These are phyloP conservation scores for Cystobasidium sp. DNA, from an alignment of 1,284 basidiomycete species.

Conservation along the genomic window DNA sequence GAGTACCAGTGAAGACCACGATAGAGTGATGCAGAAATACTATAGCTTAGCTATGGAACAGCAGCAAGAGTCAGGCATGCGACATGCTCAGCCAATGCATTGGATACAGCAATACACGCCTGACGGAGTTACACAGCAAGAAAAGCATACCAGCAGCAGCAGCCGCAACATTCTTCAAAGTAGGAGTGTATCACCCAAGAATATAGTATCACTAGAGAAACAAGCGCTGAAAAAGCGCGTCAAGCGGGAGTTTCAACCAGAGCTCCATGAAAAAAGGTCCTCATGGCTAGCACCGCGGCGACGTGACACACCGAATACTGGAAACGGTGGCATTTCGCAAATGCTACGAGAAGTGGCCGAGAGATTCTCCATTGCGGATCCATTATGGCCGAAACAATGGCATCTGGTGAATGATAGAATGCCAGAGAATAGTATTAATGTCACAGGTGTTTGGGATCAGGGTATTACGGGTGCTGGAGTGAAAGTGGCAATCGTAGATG, in stretches of 20 bases:
- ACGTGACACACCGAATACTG: constrained; percentile 6
- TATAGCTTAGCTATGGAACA: constrained; percentile 11
- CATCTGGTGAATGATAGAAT: constrained; percentile 80
- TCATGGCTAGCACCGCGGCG: constrained; percentile 34
- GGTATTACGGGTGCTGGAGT: constrained; percentile 85
- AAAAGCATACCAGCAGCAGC: constrained; percentile 19
- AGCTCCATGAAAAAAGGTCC: not conserved
- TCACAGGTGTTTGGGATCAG: constrained; percentile 78
- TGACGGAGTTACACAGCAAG: constrained; percentile 49
- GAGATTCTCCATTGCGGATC: constrained; percentile 75
- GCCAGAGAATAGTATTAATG: constrained; percentile 81
- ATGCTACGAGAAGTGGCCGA: constrained; percentile 52
- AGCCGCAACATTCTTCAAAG: constrained; percentile 2
- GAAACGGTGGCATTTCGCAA: constrained; percentile 20
- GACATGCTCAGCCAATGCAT: constrained; percentile 3
- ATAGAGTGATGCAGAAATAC: constrained; percentile 36
- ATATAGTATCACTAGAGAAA: constrained; percentile 49
- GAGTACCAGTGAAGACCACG: not conserved
- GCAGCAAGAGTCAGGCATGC: not conserved
- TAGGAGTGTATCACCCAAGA: constrained; percentile 7
- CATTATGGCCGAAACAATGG: constrained; percentile 88
- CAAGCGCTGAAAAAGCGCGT: constrained; percentile 49
- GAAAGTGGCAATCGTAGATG: constrained; percentile 89
- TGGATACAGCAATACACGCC: constrained; percentile 16
- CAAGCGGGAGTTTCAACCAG: constrained; percentile 48